Evolutionary conservation across 2,329 filamentous ascomycete genomes (phyloP), one percentile per base, ranked within the genome.

Genomic region (Pyrenochaeta sp.): DNA sequence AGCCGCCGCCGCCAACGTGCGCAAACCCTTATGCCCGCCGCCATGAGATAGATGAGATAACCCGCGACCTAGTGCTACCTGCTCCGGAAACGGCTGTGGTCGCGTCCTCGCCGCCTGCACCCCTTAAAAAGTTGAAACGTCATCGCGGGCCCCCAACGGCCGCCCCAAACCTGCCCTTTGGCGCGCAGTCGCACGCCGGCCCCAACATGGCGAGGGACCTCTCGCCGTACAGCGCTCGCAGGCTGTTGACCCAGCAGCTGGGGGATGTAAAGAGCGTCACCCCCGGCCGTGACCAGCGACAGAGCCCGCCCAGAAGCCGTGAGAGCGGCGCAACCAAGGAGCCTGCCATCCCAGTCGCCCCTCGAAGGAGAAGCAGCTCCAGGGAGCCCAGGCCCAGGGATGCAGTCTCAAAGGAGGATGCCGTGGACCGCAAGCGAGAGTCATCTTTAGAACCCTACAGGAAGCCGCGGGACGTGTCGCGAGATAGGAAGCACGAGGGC

Each of bases 191-290:
- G 24, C 17, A 44, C 19, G 23, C 35, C 38, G 41, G 36, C 31
- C 22, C 21, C 43, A 51, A 22, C 39, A 62, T 62, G 59, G 46
- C 55, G 20, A 60, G 63, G 43, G 64, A 66, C 17, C 47, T 67
- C 39, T 69, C 67, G 26, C 63, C 64, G 15, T 66, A 57, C 50
- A 68, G 66, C 44, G 60, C 62, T 23, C 53, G 66, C 24, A 58
- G 56, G 21, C 55, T 66, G 29, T 41, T 68, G 43, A 69, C 58
- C 20, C 52, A 62, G 47, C 46, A 65, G 31, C 45, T 64, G 36
- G 49, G 49, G 10, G 55, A 50, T 27, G 55, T 36, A 15, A 52
- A 44, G 38, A 41, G 42, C 29, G 44, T 41, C 6, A 48, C 53
- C 17, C 48, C 53, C 10, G n/a, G n/a, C n/a, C n/a, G n/a, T n/a